These are phyloP conservation scores for Wickerhamiella musiphila DNA, from an alignment of 805 yeast genomes.

Conservation along the genomic window DNA sequence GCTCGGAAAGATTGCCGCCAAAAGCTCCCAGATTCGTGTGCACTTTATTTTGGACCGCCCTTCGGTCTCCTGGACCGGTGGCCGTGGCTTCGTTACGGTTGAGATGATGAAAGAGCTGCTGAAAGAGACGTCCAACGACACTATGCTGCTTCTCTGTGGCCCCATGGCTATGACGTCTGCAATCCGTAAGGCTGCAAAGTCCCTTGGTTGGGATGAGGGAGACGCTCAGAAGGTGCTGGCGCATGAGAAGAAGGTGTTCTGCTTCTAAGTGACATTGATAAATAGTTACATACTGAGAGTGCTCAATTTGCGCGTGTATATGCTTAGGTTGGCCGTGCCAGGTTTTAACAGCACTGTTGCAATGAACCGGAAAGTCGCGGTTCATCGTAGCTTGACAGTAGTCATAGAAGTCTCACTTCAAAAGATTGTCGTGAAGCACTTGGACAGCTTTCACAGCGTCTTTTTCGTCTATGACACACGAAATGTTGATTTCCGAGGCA, in stretches of 20 bases:
- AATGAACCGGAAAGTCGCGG: neutral
- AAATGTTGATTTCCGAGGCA: conserved; percentile 91
- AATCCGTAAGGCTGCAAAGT: conserved; percentile 60
- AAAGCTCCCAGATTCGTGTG: conserved; percentile 32
- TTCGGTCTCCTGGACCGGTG: conserved; percentile 59
- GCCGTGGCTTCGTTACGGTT: conserved; percentile 62
- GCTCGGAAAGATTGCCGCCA: conserved; percentile 44
- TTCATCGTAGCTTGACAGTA: too few species aligned
- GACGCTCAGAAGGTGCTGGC: conserved; percentile 81
- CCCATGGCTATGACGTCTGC: conserved; percentile 87
- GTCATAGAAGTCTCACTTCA: conserved; percentile 17
- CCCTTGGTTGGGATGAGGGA: conserved; percentile 63
- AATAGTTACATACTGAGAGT: neutral
- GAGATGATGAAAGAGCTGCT: conserved; percentile 47
- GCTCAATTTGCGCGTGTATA: neutral
- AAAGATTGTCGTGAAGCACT: conserved; percentile 62
- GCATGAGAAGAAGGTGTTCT: conserved; percentile 80
- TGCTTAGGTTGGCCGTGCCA: too few species aligned
- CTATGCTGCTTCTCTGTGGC: conserved; percentile 73
- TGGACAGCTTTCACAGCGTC: conserved; percentile 75
- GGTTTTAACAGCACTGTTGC: too few species aligned
- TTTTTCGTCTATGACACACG: conserved; percentile 75
- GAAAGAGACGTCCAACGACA: conserved; percentile 41
- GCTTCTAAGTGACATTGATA: conserved; percentile 31
- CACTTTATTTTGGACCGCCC: conserved; percentile 59